Conservation (phyloP, 2,329 filamentous ascomycete genomes). For the Trichophaea hybrida region DNA sequence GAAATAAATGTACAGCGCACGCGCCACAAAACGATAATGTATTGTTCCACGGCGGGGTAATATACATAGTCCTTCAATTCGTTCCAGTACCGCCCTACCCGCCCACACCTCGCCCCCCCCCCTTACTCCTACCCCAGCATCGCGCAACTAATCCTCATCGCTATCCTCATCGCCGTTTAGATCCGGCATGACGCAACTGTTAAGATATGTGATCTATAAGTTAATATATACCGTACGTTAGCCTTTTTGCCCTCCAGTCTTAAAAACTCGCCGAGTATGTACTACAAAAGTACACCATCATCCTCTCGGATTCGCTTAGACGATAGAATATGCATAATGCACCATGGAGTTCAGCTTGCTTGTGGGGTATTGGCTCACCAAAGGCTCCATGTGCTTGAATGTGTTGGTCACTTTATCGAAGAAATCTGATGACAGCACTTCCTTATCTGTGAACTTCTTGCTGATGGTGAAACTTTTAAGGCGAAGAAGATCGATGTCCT, state of each 20-base stretch:
- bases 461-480: slow-evolving; percentile 65
- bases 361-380: slow-evolving; percentile 48
- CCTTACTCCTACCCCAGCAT: not conserved
- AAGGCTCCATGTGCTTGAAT: slow-evolving; percentile 56
- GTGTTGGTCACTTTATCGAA: slow-evolving; percentile 51
- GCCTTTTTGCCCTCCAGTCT: not conserved
- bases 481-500: slow-evolving; percentile 66
- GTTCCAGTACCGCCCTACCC: not conserved
- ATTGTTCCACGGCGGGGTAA: too few species aligned
- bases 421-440: slow-evolving; percentile 47
- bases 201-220: slow-evolving; percentile 52
- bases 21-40: too few species aligned
- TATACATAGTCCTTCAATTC: too few species aligned
- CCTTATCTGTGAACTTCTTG: slow-evolving; percentile 49
- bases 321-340: too few species aligned
- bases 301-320: too few species aligned
- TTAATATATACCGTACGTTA: not conserved
- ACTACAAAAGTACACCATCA: too few species aligned
- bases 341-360: not conserved
- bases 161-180: slow-evolving; percentile 19
- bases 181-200: slow-evolving; percentile 61
- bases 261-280: too few species aligned
- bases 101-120: not conserved
- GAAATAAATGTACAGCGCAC: too few species aligned
- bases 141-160: slow-evolving; percentile 8